Evolutionary conservation across 345 rosid species (phyloP).

Genomic region (Citrus reticulata): DNA sequence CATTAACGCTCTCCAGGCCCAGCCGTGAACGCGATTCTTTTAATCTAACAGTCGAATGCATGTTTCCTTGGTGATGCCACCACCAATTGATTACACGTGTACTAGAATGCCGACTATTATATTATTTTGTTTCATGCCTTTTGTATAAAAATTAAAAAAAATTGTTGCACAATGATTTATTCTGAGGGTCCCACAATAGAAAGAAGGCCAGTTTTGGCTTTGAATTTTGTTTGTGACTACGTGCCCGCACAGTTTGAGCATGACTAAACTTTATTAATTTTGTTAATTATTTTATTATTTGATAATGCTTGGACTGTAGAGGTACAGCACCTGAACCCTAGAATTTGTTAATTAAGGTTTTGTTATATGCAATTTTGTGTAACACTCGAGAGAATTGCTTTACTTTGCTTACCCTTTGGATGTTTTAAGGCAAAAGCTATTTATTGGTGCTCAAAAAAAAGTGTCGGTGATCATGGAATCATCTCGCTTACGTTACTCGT

Average conservation of each 20-base stretch:
- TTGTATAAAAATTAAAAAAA: background rate
- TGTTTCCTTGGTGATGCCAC: background rate
- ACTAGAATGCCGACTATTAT: background rate
- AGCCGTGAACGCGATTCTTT: background rate
- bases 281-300: background rate
- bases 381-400: background rate
- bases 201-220: background rate
- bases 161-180: background rate
- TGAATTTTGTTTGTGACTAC: too few species aligned
- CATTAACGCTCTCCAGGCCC: background rate
- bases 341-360: background rate
- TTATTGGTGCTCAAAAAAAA: background rate
- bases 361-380: background rate
- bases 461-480: background rate
- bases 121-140: background rate
- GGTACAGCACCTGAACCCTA: too few species aligned
- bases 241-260: too few species aligned
- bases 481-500: background rate
- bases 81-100: background rate
- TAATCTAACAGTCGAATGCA: background rate
- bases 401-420: background rate
- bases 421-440: background rate
- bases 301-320: background rate
- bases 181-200: background rate
- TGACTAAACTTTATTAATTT: background rate